phyloP scores from a whole-genome alignment of 768 basidiomycete genomes.

The Pholiota microspora region DNA sequence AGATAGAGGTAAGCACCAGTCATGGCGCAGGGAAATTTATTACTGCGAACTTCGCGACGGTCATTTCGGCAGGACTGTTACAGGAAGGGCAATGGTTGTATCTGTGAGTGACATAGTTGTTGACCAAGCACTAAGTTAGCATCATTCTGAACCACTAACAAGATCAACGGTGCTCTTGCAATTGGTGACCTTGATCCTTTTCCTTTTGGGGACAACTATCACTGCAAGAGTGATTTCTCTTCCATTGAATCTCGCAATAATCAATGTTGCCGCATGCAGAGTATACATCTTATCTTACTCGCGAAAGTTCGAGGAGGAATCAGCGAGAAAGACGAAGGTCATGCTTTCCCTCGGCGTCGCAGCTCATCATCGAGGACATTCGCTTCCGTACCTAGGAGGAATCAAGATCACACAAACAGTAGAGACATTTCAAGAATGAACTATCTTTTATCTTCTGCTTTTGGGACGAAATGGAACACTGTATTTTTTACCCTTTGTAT shows the following conservation, averaged over 20 bases:
- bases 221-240: conserved; percentile 3
- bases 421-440: conserved; percentile 1
- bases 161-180: conserved; percentile 12
- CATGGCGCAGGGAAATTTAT: conserved; percentile 6
- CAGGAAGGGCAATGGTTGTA: conserved; percentile 9
- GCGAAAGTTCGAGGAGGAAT: background rate
- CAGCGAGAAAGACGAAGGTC: conserved; percentile 2
- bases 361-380: background rate
- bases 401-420: conserved; percentile 15
- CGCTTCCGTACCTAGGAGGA: background rate
- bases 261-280: conserved; percentile 11
- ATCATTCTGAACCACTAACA: background rate
- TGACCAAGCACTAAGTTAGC: too few species aligned
- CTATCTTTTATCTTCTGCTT: background rate
- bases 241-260: conserved; percentile 4
- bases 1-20: conserved; percentile 2
- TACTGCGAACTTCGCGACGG: conserved; percentile 1
- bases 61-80: conserved; percentile 8
- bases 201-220: conserved; percentile 5
- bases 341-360: background rate
- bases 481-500: background rate
- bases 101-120: conserved; percentile 5
- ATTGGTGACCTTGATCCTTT: conserved; percentile 14
- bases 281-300: background rate
- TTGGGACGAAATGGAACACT: background rate